Evolutionary conservation across 2,329 filamentous ascomycete genomes (phyloP), one percentile per base, ranked within the genome.

Genomic region (Hysterium pulicare): DNA sequence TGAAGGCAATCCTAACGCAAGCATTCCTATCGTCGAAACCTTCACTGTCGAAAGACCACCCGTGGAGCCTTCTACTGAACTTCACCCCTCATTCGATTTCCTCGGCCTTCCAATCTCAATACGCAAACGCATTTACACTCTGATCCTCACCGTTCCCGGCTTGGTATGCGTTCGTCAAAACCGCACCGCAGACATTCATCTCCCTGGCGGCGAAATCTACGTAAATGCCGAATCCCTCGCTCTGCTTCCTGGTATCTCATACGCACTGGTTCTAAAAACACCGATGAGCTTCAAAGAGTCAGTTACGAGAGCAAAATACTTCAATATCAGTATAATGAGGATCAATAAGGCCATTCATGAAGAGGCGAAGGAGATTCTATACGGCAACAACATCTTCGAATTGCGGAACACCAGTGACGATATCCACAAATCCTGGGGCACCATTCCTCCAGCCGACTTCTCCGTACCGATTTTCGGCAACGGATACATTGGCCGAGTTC

Each of bases 301-400:
- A 2, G 44, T 13, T 52, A 53, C 23, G 20, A 19, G 3, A 41
- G 30, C 33, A 48, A n/a, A n/a, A n/a, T n/a, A n/a, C n/a, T n/a
- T 38, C 7, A 62, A 61, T 35, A 38, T 49, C 19, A 40, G 39
- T 33, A 59, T 72, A 20, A 58, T 73, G 6, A 50, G 60, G 11
- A 52, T 50, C 5, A 68, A 52, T 47, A 66, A 65, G 35, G 56
- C 66, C 9, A 49, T 73, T 40, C 61, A 68, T 51, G 54, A 57
- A 40, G 69, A 73, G 54, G 61, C 69, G 5, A 64, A 61, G n/a
- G 54, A 53, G 5, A 51, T 71, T 13, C 56, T 73, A 13, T 72
- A 72, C 50, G 57, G 59, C 35, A 57, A 59, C 20, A 72, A 72
- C 43, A 44, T 46, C 15, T 71, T 72, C 50, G 57, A 57, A 1